A percentile compares a stretch with the other conserved stretches of the same genome.
Conservation (phyloP, 2,329 filamentous ascomycete genomes). For the Ascochyta koolunga region DNA sequence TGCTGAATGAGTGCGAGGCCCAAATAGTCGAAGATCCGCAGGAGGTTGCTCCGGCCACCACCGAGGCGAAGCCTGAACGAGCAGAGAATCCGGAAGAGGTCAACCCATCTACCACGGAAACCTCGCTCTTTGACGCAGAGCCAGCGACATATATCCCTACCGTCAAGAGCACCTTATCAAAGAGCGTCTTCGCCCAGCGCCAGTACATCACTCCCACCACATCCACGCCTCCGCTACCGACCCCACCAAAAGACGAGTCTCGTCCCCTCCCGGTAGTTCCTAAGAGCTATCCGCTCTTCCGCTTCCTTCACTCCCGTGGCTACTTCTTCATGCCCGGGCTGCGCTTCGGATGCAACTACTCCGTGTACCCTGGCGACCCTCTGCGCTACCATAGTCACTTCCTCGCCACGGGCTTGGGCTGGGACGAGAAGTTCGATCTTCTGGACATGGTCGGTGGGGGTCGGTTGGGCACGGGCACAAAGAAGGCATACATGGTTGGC, state of each 20-base stretch:
- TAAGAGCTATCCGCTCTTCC: constrained; percentile 73
- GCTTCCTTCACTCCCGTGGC: constrained; percentile 75
- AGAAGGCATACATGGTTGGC: constrained; percentile 91
- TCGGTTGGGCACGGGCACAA: constrained; percentile 88
- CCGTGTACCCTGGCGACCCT: constrained; percentile 93
- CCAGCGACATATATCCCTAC: constrained; percentile 18
- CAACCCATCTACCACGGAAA: constrained; percentile 1
- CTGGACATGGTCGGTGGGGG: constrained; percentile 87
- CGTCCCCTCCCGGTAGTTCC: constrained; percentile 45
- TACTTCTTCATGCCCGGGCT: constrained; percentile 92
- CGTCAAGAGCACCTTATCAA: constrained; percentile 10
- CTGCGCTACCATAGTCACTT: constrained; percentile 96
- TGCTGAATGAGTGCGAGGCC: constrained; percentile 8
- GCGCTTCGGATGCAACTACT: constrained; percentile 92
- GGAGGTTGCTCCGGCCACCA: not conserved
- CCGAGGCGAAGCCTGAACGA: not conserved
- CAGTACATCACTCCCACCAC: constrained; percentile 54
- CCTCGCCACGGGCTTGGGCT: constrained; percentile 80
- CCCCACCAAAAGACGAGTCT: constrained; percentile 17
- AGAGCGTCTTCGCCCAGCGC: constrained; percentile 28
- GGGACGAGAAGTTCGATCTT: constrained; percentile 84
- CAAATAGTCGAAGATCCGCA: not conserved
- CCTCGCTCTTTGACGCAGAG: constrained; percentile 35
- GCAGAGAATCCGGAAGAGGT: not conserved
- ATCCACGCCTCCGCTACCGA: constrained; percentile 49